Base-by-base conservation (phyloP, 2,329 filamentous ascomycete species). In the Myriosclerotinia duriaeana region DNA sequence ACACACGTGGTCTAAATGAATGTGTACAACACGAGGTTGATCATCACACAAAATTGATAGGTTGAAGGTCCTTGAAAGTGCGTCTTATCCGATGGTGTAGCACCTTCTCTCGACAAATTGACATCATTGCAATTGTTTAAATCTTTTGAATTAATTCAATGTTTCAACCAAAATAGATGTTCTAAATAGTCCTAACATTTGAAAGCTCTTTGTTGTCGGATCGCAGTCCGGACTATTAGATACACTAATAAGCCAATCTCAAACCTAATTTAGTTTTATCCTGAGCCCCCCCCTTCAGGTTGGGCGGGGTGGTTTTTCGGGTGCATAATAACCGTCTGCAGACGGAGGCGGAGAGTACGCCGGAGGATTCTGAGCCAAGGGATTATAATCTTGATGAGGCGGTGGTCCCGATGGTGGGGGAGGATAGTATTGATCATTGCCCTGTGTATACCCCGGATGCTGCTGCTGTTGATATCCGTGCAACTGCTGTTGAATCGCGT, bases 321-420 rank as follows among this genome's bases (percentile, higher is more conserved):
- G 66, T 42, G 58, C 64, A 53, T 66, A 68, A 36, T 66, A 66
- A 15, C 64, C 58, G 9, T 59, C 58, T 48, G 42, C n/a, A 5
- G 44, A 26, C 20, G 58, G 20, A 38, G 5, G 14, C 46, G 30
- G 30, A 22, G 20, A 50, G 44, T 60, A 60, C 12, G 56, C 56
- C 20, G 56, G 58, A 14, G 58, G 58, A 26, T 50, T 38, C 11
- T 61, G 30, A 6, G n/a, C 53, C 36, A 56, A 42, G 14, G 36
- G 12, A 26, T 56, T 26, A 12, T 38, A 8, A 50, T 26, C 30
- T 20, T 50, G 58, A 26, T 50, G 58, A 5, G 30, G 34, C n/a
- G 55, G 64, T n/a, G 46, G 46, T 34, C 54, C 26, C 20, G 55
- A 44, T 34, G 64, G 63, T 38, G 61, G 66, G 6, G 56, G 46